Evolutionary conservation across 2,329 filamentous ascomycete genomes (phyloP), one percentile per base, ranked within the genome.

Genomic region (Sclerotinia nivalis): DNA sequence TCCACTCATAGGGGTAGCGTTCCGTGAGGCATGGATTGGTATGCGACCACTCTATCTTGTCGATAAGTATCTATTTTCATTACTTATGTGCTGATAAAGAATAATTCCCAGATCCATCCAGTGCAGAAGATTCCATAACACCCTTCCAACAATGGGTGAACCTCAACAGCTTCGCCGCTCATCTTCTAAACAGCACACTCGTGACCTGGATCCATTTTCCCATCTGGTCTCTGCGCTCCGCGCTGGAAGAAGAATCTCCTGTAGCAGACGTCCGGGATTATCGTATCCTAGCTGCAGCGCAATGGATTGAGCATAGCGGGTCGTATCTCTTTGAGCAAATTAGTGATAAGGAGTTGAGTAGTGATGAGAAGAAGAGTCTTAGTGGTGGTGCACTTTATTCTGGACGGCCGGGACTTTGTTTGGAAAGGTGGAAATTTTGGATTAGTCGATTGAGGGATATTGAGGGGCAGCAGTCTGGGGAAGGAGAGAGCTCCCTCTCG

Each of bases 281-380:
- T 50, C 47, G 9, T 50, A 50, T 50, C 47, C 47, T 50, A 50
- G 47, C 47, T 50, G 47, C 47, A 50, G n/a, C 47, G 47, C 47
- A 50, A 50, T 50, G 47, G 47, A 50, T 50, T 50, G 47, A 50
- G 47, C 47, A 50, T 50, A 50, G 47, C 47, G 47, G 47, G 47
- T 50, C 47, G 47, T 50, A 50, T 50, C 47, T 50, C n/a, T 50
- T 50, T 50, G 47, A 50, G 47, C 47, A 8, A 15, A 50, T 50
- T 50, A 18, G 47, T 50, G 47, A 50, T n/a, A 50, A 50, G 9
- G 47, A n/a, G 47, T 50, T 50, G 47, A 20, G 47, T 50, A 50
- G 47, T 18, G 2, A 50, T 15, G 47, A 50, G 47, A 18, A 50
- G 47, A 50, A n/a, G 47, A 50, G 47, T 50, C n/a, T 50, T 50